Conservation (phyloP, 140 eudicot genomes). For the Stevia rebaudiana region DNA sequence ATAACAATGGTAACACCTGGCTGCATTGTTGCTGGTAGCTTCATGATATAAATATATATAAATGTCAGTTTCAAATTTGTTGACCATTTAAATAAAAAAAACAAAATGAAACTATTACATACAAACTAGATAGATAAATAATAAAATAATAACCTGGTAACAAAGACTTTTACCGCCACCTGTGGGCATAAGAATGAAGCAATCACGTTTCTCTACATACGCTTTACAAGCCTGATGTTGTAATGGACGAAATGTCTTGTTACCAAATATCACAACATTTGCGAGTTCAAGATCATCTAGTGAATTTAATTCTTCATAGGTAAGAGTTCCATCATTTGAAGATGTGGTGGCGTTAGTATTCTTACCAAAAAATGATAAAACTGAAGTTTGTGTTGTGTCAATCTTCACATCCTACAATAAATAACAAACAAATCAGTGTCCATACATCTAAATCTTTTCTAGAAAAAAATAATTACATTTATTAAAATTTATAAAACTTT, state of each 20-base stretch:
- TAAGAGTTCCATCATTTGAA: slow-evolving; percentile 41
- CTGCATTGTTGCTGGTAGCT: slow-evolving; percentile 90
- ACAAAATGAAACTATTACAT: neutral
- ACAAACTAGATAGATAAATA: neutral
- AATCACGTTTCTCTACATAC: slow-evolving; percentile 55
- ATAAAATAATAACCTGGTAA: slow-evolving; percentile 66
- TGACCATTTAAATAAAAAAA: neutral
- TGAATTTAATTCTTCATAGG: slow-evolving; percentile 70
- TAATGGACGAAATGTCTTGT: slow-evolving; percentile 69
- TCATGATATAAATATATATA: slow-evolving; percentile 17
- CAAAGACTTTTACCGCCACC: slow-evolving; percentile 99
- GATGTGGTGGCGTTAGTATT: slow-evolving; percentile 18
- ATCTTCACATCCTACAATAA: slow-evolving; percentile 45
- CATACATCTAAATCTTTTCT: neutral
- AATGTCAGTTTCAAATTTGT: slow-evolving; percentile 7
- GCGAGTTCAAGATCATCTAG: slow-evolving; percentile 90
- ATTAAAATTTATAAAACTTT: neutral
- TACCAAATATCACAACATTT: slow-evolving; percentile 87
- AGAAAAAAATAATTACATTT: neutral
- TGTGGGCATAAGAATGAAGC: slow-evolving; percentile 95
- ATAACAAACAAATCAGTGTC: neutral
- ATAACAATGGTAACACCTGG: slow-evolving; percentile 87
- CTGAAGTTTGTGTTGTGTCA: slow-evolving; percentile 36
- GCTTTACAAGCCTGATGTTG: slow-evolving; percentile 95
- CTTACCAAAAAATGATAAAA: slow-evolving; percentile 39